These are phyloP conservation scores for Crucihimalaya himalaica DNA, from an alignment of 345 rosid species.

Conservation along the genomic window DNA sequence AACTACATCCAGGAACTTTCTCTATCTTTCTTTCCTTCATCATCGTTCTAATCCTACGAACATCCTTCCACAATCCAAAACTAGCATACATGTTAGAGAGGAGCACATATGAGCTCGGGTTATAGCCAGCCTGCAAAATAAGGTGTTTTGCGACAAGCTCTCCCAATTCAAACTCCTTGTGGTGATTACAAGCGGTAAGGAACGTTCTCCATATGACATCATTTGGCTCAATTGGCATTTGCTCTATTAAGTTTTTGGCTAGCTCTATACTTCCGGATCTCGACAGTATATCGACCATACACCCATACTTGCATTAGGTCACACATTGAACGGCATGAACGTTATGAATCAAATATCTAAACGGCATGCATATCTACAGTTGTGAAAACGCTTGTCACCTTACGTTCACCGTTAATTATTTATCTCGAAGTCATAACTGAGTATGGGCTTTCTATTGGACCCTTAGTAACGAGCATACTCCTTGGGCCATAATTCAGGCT, in stretches of 20 bases:
- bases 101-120: conserved; percentile 51
- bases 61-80: conserved; percentile 56
- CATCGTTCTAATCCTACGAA: conserved; percentile 46
- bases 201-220: conserved; percentile 56
- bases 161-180: conserved; percentile 51
- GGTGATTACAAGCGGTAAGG: conserved; percentile 55
- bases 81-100: conserved; percentile 59
- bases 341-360: not conserved
- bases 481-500: not conserved
- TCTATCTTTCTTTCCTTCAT: conserved; percentile 56
- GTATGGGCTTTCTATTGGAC: not conserved
- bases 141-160: conserved; percentile 50
- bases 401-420: not conserved
- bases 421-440: not conserved
- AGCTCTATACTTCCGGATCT: conserved; percentile 53
- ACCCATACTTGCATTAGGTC: conserved; percentile 44
- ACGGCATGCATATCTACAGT: conserved; percentile 11
- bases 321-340: not conserved
- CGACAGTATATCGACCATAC: conserved; percentile 55
- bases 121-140: conserved; percentile 41
- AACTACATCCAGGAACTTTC: conserved; percentile 63
- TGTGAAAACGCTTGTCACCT: not conserved
- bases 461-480: not conserved
- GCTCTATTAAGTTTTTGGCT: conserved; percentile 50
- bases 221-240: conserved; percentile 47